Conservation (phyloP, 2,329 filamentous ascomycete species). For the Botrytis medusae region DNA sequence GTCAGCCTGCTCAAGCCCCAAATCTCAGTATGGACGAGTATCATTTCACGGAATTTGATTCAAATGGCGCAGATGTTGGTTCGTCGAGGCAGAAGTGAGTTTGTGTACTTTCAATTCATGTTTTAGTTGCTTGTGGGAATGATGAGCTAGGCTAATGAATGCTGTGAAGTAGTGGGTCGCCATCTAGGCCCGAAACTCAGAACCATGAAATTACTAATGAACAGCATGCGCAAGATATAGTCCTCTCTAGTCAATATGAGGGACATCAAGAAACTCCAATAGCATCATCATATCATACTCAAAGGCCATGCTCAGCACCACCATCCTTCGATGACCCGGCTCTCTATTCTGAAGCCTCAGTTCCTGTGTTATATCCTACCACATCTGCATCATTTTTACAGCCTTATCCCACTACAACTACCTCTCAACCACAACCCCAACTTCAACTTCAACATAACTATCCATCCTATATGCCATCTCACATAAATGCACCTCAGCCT, state of each 20-base stretch:
- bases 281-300: background rate
- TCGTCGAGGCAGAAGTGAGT: constrained; percentile 11
- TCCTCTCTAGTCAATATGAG: background rate
- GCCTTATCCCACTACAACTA: background rate
- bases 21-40: constrained; percentile 12
- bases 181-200: background rate
- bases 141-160: background rate
- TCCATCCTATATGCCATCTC: background rate
- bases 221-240: background rate
- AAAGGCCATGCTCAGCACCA: background rate
- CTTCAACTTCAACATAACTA: background rate
- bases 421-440: background rate
- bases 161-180: background rate
- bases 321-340: background rate
- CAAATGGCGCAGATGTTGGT: constrained; percentile 8
- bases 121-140: background rate
- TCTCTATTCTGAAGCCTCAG: background rate
- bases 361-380: background rate
- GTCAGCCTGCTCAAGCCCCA: background rate
- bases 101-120: background rate
- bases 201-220: background rate
- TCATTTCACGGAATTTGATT: background rate
- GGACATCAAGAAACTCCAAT: background rate
- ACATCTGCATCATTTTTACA: background rate
- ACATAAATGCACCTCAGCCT: background rate